Percentiles rank a stretch among this genome's conserved stretches.
phyloP scores from a whole-genome alignment of 208 protist genomes.

The Trypanosoma lewisi region DNA sequence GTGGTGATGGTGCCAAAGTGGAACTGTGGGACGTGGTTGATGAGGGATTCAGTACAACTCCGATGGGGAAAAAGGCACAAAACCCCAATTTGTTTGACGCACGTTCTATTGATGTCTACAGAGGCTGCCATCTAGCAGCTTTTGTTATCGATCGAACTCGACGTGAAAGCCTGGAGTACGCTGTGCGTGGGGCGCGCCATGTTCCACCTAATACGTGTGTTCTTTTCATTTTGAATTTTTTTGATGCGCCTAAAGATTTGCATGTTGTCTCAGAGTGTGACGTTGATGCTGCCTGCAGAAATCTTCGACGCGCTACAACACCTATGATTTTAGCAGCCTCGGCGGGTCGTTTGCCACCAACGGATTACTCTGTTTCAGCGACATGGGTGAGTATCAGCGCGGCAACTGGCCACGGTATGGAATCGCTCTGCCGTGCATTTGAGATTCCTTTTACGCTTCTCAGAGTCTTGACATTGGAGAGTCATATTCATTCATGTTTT shows the following conservation, averaged over 20 bases:
- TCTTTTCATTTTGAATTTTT: slow-evolving; percentile 69
- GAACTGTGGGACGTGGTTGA: slow-evolving; percentile 82
- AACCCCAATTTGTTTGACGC: slow-evolving; percentile 32
- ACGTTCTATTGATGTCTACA: slow-evolving; percentile 59
- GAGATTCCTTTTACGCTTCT: slow-evolving; percentile 64
- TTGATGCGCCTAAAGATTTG: slow-evolving; percentile 26
- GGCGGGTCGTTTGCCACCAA: slow-evolving; percentile 38
- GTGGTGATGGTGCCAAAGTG: slow-evolving; percentile 59
- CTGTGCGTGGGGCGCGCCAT: slow-evolving; percentile 43
- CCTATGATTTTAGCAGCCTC: slow-evolving; percentile 41
- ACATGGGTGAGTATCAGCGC: slow-evolving; percentile 55
- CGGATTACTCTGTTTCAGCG: slow-evolving; percentile 38
- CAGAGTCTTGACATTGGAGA: slow-evolving; percentile 44
- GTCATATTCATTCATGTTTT: slow-evolving; percentile 28
- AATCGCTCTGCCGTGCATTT: slow-evolving; percentile 40
- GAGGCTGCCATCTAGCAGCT: slow-evolving; percentile 51
- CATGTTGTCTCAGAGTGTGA: slow-evolving; percentile 42
- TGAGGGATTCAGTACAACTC: slow-evolving; percentile 28
- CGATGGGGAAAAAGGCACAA: not conserved
- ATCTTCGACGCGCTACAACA: slow-evolving; percentile 41
- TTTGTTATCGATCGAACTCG: slow-evolving; percentile 69
- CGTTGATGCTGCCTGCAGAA: slow-evolving; percentile 39
- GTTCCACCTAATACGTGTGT: slow-evolving; percentile 60
- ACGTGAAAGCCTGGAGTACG: slow-evolving; percentile 61
- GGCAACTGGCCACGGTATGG: slow-evolving; percentile 42